Evolutionary conservation across 371 early-diverging fungal genomes (phyloP).

Genomic region (Mortierella sp.): DNA sequence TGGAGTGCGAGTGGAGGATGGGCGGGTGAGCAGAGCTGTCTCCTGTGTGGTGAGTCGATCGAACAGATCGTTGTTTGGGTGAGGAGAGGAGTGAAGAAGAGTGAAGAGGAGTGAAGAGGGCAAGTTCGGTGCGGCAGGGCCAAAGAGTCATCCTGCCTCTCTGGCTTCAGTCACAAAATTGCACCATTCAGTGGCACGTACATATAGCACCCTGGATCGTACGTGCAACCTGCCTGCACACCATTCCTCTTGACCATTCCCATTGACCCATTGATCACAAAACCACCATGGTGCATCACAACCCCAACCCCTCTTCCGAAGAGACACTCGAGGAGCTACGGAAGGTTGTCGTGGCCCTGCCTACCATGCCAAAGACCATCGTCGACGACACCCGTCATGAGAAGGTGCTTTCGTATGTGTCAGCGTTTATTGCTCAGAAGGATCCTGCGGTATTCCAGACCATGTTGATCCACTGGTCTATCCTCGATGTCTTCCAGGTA

Average conservation of each 20-base stretch:
- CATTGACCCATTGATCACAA: neutral
- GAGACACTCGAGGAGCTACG: slow-evolving; percentile 50
- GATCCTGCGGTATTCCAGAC: slow-evolving; percentile 34
- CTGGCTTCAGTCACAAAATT: neutral
- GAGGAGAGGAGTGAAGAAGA: neutral
- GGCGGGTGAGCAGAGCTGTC: neutral
- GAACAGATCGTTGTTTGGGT: neutral
- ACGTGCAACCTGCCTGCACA: neutral
- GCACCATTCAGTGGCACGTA: neutral
- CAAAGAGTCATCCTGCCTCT: neutral
- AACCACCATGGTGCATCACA: slow-evolving; percentile 19
- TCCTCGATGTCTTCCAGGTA: slow-evolving; percentile 48
- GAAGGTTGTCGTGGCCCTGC: slow-evolving; percentile 58
- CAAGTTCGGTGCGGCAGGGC: neutral
- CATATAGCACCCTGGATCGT: too few relatives aligned
- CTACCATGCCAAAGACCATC: slow-evolving; percentile 64
- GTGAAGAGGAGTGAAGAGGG: neutral
- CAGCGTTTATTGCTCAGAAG: slow-evolving; percentile 53
- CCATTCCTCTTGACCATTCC: neutral
- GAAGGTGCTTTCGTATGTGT: slow-evolving; percentile 66
- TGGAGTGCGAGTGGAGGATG: neutral
- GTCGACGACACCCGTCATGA: slow-evolving; percentile 71
- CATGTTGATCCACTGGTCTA: slow-evolving; percentile 49
- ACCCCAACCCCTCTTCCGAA: slow-evolving; percentile 20
- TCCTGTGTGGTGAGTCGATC: neutral